Evolutionary conservation across 2,329 filamentous ascomycete species (phyloP).

Genomic region (Aspergillus pseudonomiae): DNA sequence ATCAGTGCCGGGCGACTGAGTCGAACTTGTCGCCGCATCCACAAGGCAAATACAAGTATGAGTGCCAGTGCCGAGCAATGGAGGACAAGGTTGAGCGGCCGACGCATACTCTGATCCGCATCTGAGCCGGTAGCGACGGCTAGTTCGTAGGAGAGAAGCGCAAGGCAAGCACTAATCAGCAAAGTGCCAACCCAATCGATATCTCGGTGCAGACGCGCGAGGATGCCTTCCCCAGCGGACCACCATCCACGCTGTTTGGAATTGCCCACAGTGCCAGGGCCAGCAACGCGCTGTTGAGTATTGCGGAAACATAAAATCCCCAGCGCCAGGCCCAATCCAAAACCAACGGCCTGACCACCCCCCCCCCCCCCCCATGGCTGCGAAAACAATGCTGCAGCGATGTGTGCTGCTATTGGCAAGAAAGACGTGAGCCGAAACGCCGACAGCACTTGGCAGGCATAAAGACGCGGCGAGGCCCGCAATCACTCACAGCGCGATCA

Average conservation of each 20-base stretch:
- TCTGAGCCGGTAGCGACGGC: background rate
- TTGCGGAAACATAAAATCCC: background rate
- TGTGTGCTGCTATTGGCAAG: background rate
- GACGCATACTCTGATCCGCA: too few relatives aligned
- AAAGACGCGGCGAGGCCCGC: background rate
- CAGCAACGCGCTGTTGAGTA: background rate
- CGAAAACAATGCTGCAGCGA: background rate
- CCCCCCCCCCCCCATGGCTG: background rate
- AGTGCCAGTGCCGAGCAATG: background rate
- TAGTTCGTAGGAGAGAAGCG: background rate
- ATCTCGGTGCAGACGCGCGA: background rate
- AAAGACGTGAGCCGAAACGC: background rate
- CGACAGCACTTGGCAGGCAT: background rate
- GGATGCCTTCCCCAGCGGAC: too few relatives aligned
- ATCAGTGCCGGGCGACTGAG: background rate
- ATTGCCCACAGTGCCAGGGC: background rate
- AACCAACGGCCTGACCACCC: constrained; percentile 10
- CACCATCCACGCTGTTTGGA: background rate
- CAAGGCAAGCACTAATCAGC: background rate
- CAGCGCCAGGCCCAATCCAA: constrained; percentile 6
- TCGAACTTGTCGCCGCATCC: background rate
- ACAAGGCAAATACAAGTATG: background rate
- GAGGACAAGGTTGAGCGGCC: background rate
- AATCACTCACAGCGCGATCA: rapidly evolving
- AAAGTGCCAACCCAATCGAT: constrained; percentile 2